Evolutionary conservation across 2,329 filamentous ascomycete species (phyloP).

Genomic region (Bipolaris victoriae): DNA sequence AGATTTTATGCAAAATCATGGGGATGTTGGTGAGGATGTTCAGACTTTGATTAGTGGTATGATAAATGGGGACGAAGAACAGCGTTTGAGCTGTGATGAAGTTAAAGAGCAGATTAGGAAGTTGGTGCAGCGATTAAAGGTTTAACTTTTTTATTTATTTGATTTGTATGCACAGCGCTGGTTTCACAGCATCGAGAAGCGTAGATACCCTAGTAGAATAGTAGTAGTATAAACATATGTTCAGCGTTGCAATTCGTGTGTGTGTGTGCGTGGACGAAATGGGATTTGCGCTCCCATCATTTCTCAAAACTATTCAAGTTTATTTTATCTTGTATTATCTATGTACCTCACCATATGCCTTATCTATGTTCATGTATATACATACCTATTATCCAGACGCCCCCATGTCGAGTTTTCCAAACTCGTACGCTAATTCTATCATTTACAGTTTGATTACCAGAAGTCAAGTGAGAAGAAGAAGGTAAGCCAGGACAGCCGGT

Average conservation of each 20-base stretch:
- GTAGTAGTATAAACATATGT: not conserved
- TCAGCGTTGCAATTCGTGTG: not conserved
- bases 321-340: not conserved
- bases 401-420: not conserved
- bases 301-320: not conserved
- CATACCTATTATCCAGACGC: not conserved
- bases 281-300: not conserved
- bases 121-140: conserved; percentile 26
- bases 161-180: not conserved
- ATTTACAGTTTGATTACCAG: not conserved
- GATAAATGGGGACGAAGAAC: conserved; percentile 39
- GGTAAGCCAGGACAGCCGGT: not conserved
- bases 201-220: not conserved
- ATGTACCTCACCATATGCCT: not conserved
- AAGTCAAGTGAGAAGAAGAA: not conserved
- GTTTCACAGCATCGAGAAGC: not conserved
- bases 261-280: too few species aligned
- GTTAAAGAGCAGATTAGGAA: conserved; percentile 32
- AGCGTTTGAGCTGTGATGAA: conserved; percentile 40
- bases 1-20: conserved; percentile 33
- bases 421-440: not conserved
- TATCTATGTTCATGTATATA: not conserved
- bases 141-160: not conserved
- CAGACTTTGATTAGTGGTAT: conserved; percentile 39
- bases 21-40: conserved; percentile 28